Base-by-base conservation (phyloP, 192 early-diverging fungal species). In the Coemansia sp. region DNA sequence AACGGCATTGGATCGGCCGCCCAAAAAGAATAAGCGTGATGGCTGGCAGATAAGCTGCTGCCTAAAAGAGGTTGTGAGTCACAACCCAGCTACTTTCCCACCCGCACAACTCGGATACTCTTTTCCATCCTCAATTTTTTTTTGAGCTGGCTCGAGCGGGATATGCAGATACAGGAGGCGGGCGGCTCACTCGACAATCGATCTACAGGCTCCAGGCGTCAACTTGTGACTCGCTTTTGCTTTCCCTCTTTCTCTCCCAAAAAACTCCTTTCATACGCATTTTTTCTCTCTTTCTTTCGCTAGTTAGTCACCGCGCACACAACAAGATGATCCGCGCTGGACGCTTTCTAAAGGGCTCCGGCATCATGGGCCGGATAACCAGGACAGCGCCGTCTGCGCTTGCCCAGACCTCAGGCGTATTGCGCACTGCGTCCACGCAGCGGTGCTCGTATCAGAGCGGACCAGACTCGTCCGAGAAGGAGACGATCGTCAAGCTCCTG, bases 401-500 rank as follows among this genome's bases (percentile, higher is more conserved):
- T 19, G 51, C 27, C 12, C 51, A 29, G 27, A 29, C 49, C 35
- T 12, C 42, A 29, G 8, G 17, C 27, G 42, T 19, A 22, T 39
- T 3, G 53, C 39, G 35, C 64, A 54, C 29, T 9, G 57, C 32
- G 19, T 15, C 25, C 31, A 29, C 38, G 22, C 71, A 70, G 25
- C 54, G 29, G 49, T 68, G 71, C 67, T 73, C 70, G 25, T 73
- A 77, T 66, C 65, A 77, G 43, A 40, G 15, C 45, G 61, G 68
- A 0, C 76, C 76, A 0, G 79, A 79, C 31, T 69, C 60, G 7
- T 82, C 84, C 0, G 84, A 85, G 67, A 85, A 94, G 87, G 93
- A 94, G 77, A 94, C 93, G 5, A 94, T 94, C 65, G 86, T 90
- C 32, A 92, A 90, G 73, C 82, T 94, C 19, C 86, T 99, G 31